Evolutionary conservation across 768 basidiomycete species (phyloP).

Genomic region (Leccinum rimulosum): DNA sequence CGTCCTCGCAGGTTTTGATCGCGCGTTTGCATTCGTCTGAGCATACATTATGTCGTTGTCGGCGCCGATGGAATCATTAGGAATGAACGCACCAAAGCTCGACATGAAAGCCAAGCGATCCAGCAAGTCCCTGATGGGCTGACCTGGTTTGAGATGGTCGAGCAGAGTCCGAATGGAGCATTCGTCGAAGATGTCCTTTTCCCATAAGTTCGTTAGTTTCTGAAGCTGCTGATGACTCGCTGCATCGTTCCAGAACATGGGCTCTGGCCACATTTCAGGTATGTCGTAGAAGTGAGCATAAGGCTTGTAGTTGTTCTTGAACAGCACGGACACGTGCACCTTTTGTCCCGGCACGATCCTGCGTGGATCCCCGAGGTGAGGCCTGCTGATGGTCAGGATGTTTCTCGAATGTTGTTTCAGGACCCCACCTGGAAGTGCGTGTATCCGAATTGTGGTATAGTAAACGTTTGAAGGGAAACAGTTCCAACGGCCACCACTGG

Average conservation of each 20-base stretch:
- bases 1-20: neutral
- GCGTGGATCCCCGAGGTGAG: constrained; percentile 26
- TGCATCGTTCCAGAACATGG: constrained; percentile 31
- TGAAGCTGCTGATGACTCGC: constrained; percentile 20
- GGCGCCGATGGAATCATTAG: neutral
- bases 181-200: constrained; percentile 29
- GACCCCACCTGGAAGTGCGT: constrained; percentile 19
- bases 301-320: constrained; percentile 31
- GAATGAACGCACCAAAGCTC: constrained; percentile 22
- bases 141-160: constrained; percentile 15
- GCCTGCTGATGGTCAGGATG: constrained; percentile 18
- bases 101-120: constrained; percentile 32
- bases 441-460: constrained; percentile 28
- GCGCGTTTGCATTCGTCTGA: constrained; percentile 18
- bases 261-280: constrained; percentile 24
- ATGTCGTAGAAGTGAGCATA: constrained; percentile 22
- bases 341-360: constrained; percentile 30
- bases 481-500: constrained; percentile 26
- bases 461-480: constrained; percentile 25
- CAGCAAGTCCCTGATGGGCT: constrained; percentile 20
- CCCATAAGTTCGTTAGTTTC: constrained; percentile 22
- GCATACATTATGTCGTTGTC: neutral
- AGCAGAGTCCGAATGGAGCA: constrained; percentile 18
- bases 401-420: neutral
- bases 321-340: constrained; percentile 31